Percentiles rank a stretch among this genome's conserved stretches.
phyloP scores from a whole-genome alignment of 805 yeast species.

The Kodamaea fukazawae region DNA sequence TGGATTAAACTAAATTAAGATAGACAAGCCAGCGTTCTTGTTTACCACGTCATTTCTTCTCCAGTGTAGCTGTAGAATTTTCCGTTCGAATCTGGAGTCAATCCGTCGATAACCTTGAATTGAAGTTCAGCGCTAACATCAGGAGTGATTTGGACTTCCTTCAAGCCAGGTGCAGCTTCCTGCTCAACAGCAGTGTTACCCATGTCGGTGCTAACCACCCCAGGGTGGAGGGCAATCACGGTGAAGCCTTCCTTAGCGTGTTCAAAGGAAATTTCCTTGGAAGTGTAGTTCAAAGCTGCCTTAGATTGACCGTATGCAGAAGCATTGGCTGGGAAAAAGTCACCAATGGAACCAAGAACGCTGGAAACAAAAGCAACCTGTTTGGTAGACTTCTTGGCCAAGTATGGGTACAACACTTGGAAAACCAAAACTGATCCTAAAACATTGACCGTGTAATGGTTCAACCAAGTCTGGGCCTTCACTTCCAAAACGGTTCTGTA shows the following conservation, averaged over 20 bases:
- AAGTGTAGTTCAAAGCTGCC: slow-evolving; percentile 30
- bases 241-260: slow-evolving; percentile 21
- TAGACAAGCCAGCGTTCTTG: too few relatives aligned
- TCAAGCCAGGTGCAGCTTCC: slow-evolving; percentile 14
- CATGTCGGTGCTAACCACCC: too few relatives aligned
- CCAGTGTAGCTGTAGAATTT: slow-evolving; percentile 26
- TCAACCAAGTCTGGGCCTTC: slow-evolving; percentile 14
- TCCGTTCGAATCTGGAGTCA: slow-evolving; percentile 24
- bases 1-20: too few relatives aligned
- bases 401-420: slow-evolving; percentile 26
- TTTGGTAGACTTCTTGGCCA: slow-evolving; percentile 19
- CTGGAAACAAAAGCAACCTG: slow-evolving; percentile 29
- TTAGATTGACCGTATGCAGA: slow-evolving; percentile 36
- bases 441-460: slow-evolving; percentile 21
- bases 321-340: slow-evolving; percentile 16
- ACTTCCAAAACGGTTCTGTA: slow-evolving; percentile 16
- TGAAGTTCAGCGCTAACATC: background rate
- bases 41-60: slow-evolving; percentile 6
- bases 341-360: slow-evolving; percentile 24
- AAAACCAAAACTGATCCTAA: slow-evolving; percentile 29
- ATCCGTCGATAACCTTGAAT: slow-evolving; percentile 15
- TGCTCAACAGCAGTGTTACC: too few relatives aligned
- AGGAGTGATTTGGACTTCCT: slow-evolving; percentile 2
- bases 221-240: slow-evolving; percentile 27
- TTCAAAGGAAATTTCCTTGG: slow-evolving; percentile 24